Base-by-base conservation (phyloP, 2,329 filamentous ascomycete species). In the Fusarium anguioides region DNA sequence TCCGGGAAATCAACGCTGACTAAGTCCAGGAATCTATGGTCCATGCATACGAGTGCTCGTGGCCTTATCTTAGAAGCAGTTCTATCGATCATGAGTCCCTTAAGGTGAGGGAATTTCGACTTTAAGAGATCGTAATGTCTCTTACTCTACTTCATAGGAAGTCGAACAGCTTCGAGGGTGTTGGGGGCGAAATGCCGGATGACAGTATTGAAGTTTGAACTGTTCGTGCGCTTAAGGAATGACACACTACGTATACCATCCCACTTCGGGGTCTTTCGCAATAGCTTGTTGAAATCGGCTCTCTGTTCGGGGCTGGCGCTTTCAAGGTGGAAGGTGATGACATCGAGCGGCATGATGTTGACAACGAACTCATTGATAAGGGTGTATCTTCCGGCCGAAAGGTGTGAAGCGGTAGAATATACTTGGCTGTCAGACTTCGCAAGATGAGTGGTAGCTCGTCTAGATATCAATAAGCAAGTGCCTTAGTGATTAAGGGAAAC, bases 141-240 rank as follows among this genome's bases (percentile, higher is more conserved):
- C 10, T 9, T 2, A 18, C n/a, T n/a, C 2, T 21, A 0, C 2
- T 24, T 18, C 2, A 1, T 4, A 18, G 35, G 47, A 3, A 50
- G 5, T 5, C 23, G 35, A 23, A 50, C 35, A 5, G 47, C 35
- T 1, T 27, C 15, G 4, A 40, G 35, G 12, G 15, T 5, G 4
- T 3, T 8, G 2, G 24, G 15, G 0, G 1, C 0, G 1, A 29
- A 49, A 10, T 18, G 2, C 1, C 15, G 18, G 3, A 49, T 6
- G 12, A 49, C 5, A 3, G 47, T 24, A 8, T 21, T 39, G 18
- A 49, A n/a, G 3, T 12, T 27, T 15, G 8, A 4, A 7, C 14
- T 15, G 14, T 15, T 20, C 15, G 18, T 11, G 5, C 11, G 2
- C 5, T 8, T 12, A 9, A 21, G 2, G 18, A 50, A 50, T 1